Percentiles rank a stretch among this genome's conserved stretches.
These are phyloP conservation scores for Leptographium wingfieldii DNA, from an alignment of 2,329 filamentous ascomycete genomes.

Conservation along the genomic window DNA sequence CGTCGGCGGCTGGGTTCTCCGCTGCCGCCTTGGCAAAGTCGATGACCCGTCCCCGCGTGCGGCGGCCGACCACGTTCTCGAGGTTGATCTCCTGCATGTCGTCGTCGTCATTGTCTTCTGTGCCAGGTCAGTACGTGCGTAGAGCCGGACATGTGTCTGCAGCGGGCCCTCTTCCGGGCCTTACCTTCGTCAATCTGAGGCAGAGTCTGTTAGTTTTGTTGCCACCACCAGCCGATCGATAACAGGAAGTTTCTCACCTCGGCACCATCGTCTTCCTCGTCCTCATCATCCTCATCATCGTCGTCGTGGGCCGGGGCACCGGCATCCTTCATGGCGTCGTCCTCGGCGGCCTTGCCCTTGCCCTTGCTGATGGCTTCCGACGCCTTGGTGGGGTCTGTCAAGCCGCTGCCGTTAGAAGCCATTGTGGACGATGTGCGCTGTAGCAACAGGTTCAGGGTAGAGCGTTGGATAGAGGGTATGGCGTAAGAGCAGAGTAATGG, in stretches of 20 bases:
- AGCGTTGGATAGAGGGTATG: background rate
- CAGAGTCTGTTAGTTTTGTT: background rate
- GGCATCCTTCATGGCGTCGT: conserved; percentile 43
- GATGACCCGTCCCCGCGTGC: conserved; percentile 84
- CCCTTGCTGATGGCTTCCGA: conserved; percentile 34
- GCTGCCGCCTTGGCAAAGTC: conserved; percentile 86
- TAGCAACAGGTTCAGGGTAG: background rate
- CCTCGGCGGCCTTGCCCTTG: conserved; percentile 69
- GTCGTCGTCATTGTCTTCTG: conserved; percentile 62
- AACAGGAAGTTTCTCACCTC: conserved; percentile 16
- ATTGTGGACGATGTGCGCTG: conserved; percentile 21
- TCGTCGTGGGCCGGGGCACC: conserved; percentile 68
- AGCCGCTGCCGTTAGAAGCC: conserved; percentile 35
- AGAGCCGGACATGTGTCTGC: background rate
- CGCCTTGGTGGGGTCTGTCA: conserved; percentile 29
- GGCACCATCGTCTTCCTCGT: conserved; percentile 48
- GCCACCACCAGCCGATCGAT: background rate
- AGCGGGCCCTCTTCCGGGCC: background rate
- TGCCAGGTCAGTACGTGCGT: background rate
- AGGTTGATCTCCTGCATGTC: conserved; percentile 85
- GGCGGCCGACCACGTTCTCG: conserved; percentile 78
- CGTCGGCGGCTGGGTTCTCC: conserved; percentile 61
- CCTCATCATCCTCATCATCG: conserved; percentile 56
- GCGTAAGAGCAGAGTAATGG: background rate
- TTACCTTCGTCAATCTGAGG: background rate